A percentile compares a stretch with the other conserved stretches of the same genome.
phyloP scores from a whole-genome alignment of 2,329 filamentous ascomycete genomes.

The Phaeophleospora eucalypticola region DNA sequence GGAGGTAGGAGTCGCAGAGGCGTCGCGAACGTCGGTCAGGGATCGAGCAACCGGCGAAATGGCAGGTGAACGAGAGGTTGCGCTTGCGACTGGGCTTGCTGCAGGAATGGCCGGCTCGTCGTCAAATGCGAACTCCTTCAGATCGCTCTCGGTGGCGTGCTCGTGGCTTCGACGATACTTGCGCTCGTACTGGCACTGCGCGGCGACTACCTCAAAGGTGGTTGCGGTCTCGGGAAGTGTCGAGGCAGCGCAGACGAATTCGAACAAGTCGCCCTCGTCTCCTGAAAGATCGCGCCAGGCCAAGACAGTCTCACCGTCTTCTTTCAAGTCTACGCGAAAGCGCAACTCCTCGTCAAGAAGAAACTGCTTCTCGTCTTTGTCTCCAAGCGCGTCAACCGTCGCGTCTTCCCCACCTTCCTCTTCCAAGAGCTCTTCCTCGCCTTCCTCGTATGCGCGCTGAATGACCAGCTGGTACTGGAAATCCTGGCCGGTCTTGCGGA shows the following conservation, averaged over 20 bases:
- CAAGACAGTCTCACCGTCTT: constrained; percentile 77
- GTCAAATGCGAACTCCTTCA: constrained; percentile 76
- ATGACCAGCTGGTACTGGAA: constrained; percentile 97
- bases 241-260: constrained; percentile 86
- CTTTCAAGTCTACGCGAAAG: constrained; percentile 77
- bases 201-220: constrained; percentile 75
- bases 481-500: constrained; percentile 88
- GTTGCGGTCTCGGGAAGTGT: constrained; percentile 67
- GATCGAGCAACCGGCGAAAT: constrained; percentile 29
- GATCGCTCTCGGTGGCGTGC: constrained; percentile 74
- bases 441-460: constrained; percentile 94
- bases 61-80: constrained; percentile 36
- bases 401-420: constrained; percentile 78
- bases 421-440: constrained; percentile 84
- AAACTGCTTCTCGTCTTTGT: constrained; percentile 97
- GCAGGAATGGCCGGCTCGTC: constrained; percentile 57
- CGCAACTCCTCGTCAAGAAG: constrained; percentile 87
- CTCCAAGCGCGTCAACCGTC: constrained; percentile 64
- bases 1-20: constrained; percentile 28
- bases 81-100: constrained; percentile 55
- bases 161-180: constrained; percentile 80
- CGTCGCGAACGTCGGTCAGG: constrained; percentile 26
- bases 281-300: constrained; percentile 95
- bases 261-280: constrained; percentile 90
- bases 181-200: constrained; percentile 95